A percentile compares a stretch with the other conserved stretches of the same genome.
Evolutionary conservation across 192 early-diverging fungal genomes (phyloP).

Genomic region (Podochytrium sp.): DNA sequence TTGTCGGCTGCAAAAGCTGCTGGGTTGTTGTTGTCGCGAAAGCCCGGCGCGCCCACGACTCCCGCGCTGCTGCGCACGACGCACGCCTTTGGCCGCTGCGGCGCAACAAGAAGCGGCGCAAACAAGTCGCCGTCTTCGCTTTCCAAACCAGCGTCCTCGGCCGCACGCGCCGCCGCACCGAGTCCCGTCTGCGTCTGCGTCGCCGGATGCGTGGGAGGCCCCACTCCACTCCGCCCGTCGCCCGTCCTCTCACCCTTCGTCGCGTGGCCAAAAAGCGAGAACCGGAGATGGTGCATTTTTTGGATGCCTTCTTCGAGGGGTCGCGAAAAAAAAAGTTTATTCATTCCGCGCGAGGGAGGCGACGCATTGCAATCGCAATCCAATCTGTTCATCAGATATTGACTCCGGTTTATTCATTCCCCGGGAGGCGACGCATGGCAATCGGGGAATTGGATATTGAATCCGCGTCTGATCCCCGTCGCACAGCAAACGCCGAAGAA

Average conservation of each 20-base stretch:
- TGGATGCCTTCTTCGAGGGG: too few species aligned
- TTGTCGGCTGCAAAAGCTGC: neutral
- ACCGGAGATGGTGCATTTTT: neutral
- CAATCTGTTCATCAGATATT: too few species aligned
- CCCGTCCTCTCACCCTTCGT: neutral
- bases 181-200: neutral
- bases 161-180: neutral
- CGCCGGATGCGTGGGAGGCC: neutral
- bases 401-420: too few species aligned
- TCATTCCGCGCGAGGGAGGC: too few species aligned
- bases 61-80: neutral
- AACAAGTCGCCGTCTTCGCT: neutral
- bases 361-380: too few species aligned
- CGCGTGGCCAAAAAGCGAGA: neutral
- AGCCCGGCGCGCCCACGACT: too few species aligned
- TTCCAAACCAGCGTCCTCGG: neutral
- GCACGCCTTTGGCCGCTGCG: neutral
- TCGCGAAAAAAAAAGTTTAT: too few species aligned
- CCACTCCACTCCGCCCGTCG: neutral
- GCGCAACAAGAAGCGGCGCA: neutral
- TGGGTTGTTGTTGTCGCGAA: too few species aligned
- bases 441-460: too few species aligned
- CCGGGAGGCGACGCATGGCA: too few species aligned
- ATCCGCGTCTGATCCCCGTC: too few species aligned
- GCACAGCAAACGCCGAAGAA: too few species aligned